Percentiles rank a stretch among this genome's conserved stretches.
Evolutionary conservation across 2,329 filamentous ascomycete species (phyloP).

Genomic region (Colletotrichum higginsianum): DNA sequence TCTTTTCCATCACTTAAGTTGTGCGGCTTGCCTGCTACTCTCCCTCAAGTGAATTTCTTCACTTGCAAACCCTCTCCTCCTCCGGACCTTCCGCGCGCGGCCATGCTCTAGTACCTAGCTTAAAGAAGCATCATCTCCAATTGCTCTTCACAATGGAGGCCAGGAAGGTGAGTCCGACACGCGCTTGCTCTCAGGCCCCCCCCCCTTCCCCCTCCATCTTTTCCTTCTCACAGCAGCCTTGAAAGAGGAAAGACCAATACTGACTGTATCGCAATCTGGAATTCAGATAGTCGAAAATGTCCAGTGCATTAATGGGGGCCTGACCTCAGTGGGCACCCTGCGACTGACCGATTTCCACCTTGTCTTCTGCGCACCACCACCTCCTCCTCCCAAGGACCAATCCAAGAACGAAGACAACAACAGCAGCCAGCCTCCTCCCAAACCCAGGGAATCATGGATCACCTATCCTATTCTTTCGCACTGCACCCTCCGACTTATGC

Average conservation of each 20-base stretch:
- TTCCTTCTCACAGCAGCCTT: neutral
- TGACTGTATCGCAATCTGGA: constrained; percentile 40
- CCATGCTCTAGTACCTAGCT: constrained; percentile 42
- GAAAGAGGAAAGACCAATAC: constrained; percentile 10
- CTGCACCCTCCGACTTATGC: constrained; percentile 83
- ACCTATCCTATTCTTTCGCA: constrained; percentile 92
- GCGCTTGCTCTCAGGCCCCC: neutral
- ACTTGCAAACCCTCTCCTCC: constrained; percentile 12
- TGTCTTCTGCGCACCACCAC: constrained; percentile 65
- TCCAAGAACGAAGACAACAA: constrained; percentile 35
- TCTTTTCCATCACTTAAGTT: constrained; percentile 16
- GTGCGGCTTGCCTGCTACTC: constrained; percentile 31
- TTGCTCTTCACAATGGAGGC: constrained; percentile 54
- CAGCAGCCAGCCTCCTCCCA: constrained; percentile 46
- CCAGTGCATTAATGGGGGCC: constrained; percentile 72
- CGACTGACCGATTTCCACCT: constrained; percentile 76
- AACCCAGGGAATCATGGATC: constrained; percentile 84
- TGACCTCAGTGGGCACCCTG: constrained; percentile 69
- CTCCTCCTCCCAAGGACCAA: constrained; percentile 49
- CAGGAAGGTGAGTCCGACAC: constrained; percentile 53
- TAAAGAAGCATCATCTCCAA: constrained; percentile 36
- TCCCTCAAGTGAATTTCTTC: constrained; percentile 25
- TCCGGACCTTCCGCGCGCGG: constrained; percentile 32
- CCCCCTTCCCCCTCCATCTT: neutral
- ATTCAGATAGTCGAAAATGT: constrained; percentile 69